phyloP scores from a whole-genome alignment of 306 rosid genomes.

The Lathyrus sativus region DNA sequence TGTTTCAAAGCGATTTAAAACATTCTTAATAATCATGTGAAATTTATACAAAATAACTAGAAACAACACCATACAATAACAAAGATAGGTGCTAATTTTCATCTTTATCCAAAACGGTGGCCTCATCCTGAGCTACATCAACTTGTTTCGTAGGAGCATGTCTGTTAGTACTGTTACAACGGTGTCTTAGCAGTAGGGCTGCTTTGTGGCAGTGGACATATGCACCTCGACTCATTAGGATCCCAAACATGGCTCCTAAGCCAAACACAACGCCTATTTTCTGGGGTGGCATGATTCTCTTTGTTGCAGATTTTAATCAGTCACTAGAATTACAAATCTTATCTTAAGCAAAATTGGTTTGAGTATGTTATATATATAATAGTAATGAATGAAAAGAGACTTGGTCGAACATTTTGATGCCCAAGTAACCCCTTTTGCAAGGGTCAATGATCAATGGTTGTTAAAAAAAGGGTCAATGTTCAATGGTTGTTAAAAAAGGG shows the following conservation, averaged over 20 bases:
- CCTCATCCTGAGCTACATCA: background rate
- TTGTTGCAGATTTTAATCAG: background rate
- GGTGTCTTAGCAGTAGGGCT: background rate
- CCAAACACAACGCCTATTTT: constrained; percentile 39
- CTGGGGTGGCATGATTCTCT: constrained; percentile 15
- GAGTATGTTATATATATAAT: background rate
- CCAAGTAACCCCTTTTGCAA: no score
- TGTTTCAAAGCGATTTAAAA: no score
- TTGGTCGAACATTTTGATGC: no score
- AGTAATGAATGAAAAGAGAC: background rate
- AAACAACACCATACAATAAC: no score
- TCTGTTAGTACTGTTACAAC: constrained; percentile 32
- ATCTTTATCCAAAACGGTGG: background rate
- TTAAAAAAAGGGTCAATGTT: no score
- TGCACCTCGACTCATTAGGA: constrained; percentile 19
- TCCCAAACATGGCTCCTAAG: constrained; percentile 54
- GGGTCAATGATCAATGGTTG: no score
- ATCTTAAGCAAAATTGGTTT: background rate
- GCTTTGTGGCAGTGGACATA: constrained; percentile 30
- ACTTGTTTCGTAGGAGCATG: constrained; percentile 23
- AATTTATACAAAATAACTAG: no score
- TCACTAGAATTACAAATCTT: background rate
- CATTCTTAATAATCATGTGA: no score
- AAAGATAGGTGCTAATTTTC: background rate
- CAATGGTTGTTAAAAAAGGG: no score